Conservation (phyloP, 108 stramenopile genomes). For the Halocafeteria seosinensis region DNA sequence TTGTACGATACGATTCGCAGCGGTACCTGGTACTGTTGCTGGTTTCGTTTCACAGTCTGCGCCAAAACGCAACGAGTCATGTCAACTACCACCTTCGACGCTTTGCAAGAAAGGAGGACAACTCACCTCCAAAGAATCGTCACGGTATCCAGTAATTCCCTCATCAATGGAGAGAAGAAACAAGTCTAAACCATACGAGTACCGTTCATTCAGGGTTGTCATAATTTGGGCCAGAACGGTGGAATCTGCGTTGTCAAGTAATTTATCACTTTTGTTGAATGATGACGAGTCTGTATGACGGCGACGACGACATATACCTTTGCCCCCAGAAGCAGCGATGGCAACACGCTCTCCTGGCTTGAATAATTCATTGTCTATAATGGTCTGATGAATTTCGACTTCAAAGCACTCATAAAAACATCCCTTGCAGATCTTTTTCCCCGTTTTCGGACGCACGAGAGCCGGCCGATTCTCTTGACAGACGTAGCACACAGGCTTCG, state of each 20-base stretch:
- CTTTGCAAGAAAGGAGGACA: neutral
- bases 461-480: too few relatives aligned
- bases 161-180: constrained; percentile 3
- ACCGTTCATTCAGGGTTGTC: neutral
- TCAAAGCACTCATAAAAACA: neutral
- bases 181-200: neutral
- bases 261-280: neutral
- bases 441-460: neutral
- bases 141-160: neutral
- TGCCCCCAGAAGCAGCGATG: neutral
- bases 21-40: neutral
- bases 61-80: neutral
- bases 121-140: neutral
- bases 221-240: constrained; percentile 1
- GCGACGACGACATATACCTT: too few relatives aligned
- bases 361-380: neutral
- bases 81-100: neutral
- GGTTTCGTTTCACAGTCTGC: neutral
- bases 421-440: neutral
- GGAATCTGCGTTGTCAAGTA: neutral
- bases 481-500: too few relatives aligned
- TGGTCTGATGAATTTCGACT: neutral
- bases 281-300: too few relatives aligned
- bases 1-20: neutral
- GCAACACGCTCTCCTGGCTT: neutral